Conservation (phyloP, 257 asterid species). For the Ilex asprella region DNA sequence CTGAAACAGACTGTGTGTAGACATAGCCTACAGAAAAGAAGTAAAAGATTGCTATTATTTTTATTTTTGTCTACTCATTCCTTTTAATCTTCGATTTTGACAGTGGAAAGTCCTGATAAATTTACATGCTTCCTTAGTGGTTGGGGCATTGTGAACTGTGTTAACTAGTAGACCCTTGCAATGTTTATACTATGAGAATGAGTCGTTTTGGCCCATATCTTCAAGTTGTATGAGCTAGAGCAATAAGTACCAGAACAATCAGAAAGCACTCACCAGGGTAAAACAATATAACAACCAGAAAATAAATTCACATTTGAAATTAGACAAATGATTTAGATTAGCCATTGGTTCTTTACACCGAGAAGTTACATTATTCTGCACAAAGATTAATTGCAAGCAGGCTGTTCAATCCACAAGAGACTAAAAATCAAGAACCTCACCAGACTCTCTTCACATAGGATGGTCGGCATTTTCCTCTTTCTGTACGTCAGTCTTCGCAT, state of each 20-base stretch:
- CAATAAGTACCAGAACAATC: no score
- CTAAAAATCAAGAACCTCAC: neutral
- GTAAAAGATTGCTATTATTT: no score
- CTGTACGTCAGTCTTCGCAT: neutral
- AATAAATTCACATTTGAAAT: no score
- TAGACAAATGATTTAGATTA: neutral
- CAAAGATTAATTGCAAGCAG: neutral
- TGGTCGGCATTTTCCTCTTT: slow-evolving; percentile 17
- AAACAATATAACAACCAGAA: neutral
- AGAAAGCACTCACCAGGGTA: neutral
- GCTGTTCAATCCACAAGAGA: neutral
- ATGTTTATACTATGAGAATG: no score
- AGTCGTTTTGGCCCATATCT: no score
- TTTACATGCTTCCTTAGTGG: no score
- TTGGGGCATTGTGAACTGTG: neutral
- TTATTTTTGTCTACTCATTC: no score
- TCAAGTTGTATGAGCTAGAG: no score
- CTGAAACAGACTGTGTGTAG: no score
- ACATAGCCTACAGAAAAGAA: no score
- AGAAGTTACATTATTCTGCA: slow-evolving; percentile 19
- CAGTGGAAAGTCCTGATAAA: no score
- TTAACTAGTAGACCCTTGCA: neutral
- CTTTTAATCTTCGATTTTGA: no score
- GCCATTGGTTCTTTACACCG: slow-evolving; percentile 10
- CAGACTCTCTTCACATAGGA: slow-evolving; percentile 9